A percentile compares a stretch with the other conserved stretches of the same genome.
Conservation (phyloP, 805 yeast species). For the Yarrowia osloensis region DNA sequence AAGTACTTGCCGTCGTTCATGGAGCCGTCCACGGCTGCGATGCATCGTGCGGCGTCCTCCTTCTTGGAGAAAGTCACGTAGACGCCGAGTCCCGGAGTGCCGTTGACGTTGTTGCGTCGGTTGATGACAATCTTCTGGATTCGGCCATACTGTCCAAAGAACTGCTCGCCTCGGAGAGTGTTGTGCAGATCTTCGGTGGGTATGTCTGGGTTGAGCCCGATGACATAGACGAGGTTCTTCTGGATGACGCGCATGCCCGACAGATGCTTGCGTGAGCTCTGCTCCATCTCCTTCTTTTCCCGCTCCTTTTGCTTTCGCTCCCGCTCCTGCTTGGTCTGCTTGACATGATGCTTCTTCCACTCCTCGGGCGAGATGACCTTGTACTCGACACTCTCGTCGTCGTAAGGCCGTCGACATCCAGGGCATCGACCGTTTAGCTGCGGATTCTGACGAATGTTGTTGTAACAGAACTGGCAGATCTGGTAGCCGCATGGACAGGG, state of each 20-base stretch:
- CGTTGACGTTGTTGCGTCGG: conserved; percentile 60
- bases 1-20: conserved; percentile 86
- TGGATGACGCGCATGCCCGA: conserved; percentile 99
- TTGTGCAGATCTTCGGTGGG: conserved; percentile 84
- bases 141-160: conserved; percentile 98
- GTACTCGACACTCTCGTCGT: conserved; percentile 90
- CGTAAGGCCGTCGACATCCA: conserved; percentile 92
- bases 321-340: conserved; percentile 76
- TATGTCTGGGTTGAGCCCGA: conserved; percentile 85
- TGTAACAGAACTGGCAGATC: conserved; percentile 97
- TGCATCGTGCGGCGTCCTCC: conserved; percentile 94
- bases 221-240: conserved; percentile 93
- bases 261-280: conserved; percentile 80
- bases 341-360: conserved; percentile 75
- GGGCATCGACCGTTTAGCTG: conserved; percentile 96
- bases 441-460: conserved; percentile 92
- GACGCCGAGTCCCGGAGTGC: conserved; percentile 83
- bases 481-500: conserved; percentile 99
- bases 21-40: conserved; percentile 88
- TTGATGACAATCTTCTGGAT: conserved; percentile 92
- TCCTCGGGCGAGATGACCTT: conserved; percentile 83
- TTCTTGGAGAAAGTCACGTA: conserved; percentile 90
- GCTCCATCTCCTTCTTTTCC: conserved; percentile 88
- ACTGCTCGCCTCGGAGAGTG: conserved; percentile 81
- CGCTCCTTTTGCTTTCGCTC: conserved; percentile 77